Evolutionary conservation across 768 basidiomycete genomes (phyloP), one percentile per base, ranked within the genome.

Genomic region (Leccinum obscurum): DNA sequence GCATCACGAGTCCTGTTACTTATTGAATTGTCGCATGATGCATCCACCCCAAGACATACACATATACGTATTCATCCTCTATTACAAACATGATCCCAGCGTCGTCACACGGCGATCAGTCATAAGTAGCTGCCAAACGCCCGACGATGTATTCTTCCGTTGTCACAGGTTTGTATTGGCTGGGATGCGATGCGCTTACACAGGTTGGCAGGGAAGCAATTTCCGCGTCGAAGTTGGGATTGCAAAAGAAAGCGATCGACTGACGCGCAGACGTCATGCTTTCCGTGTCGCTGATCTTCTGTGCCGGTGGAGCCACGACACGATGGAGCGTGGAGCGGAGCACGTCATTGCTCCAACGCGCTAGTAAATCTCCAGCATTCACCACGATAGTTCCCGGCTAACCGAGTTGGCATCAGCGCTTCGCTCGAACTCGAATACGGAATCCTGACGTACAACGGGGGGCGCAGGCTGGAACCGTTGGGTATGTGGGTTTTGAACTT

Each of bases 181-280:
- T 85, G 32, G 87, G 85, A 32, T 73, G 74, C 37, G 65, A 62
- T 41, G 63, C 20, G 35, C 57, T 57, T 24, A 74, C 62, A 63
- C 84, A 85, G 58, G 83, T 89, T 20, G 91, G 89, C 28, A 93
- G 73, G 64, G 91, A 90, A 15, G 85, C 77, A 57, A 94, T 86
- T 59, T 80, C 77, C 14, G 89, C 77, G 46, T 80, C 80, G 66
- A 83, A 84, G 64, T 93, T 91, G 4, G 92, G 91, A 66, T 89
- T 93, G 78, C 89, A 92, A 76, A 94, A 94, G 78, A 90, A 94
- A 8, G 89, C 92, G 55, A 93, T 88, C 9, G 89, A 91, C 68
- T 92, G 90, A 28, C 92, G 82, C 9, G 77, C 73, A 1, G 90
- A 86, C 1, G 85, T 87, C 59, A 86, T 73, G n/a, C 71, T 76